phyloP scores from a whole-genome alignment of 148 eudicot species.

The Rhododendron ovatum region DNA sequence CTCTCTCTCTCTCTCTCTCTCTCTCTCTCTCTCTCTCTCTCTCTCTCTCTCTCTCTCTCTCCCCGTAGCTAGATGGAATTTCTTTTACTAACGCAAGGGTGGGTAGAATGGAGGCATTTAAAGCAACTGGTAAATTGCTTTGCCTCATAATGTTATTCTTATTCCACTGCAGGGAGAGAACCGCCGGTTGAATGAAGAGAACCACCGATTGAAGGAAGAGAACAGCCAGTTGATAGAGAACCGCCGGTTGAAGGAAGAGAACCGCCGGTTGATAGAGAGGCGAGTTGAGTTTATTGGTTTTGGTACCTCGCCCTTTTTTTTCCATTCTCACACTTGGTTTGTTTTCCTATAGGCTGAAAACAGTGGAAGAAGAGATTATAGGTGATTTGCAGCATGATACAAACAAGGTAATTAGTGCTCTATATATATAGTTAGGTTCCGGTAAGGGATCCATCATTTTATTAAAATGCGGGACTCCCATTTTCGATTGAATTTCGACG shows the following conservation, averaged over 20 bases:
- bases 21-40: too few relatives aligned
- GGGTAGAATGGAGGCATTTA: too few relatives aligned
- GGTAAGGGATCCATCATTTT: too few relatives aligned
- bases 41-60: too few relatives aligned
- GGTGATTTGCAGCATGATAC: conserved; percentile 35
- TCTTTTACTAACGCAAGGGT: too few relatives aligned
- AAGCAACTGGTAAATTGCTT: too few relatives aligned
- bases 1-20: too few relatives aligned
- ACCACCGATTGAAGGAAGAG: conserved; percentile 30
- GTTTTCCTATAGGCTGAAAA: conserved; percentile 27
- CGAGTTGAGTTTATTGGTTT: background rate
- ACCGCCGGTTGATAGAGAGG: conserved; percentile 44
- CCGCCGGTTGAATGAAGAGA: conserved; percentile 43
- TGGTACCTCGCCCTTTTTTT: background rate
- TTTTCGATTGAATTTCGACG: too few relatives aligned
- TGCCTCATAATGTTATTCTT: background rate
- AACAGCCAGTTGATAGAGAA: background rate
- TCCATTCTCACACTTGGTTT: background rate
- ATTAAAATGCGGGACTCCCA: too few relatives aligned
- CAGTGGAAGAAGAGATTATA: conserved; percentile 30
- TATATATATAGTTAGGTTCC: too few relatives aligned
- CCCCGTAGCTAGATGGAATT: too few relatives aligned
- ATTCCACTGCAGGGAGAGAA: conserved; percentile 35
- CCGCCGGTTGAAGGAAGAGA: conserved; percentile 44
- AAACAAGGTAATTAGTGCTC: conserved; percentile 33